Base-by-base conservation (phyloP, 2,329 filamentous ascomycete genomes). In the Thelonectria olida region DNA sequence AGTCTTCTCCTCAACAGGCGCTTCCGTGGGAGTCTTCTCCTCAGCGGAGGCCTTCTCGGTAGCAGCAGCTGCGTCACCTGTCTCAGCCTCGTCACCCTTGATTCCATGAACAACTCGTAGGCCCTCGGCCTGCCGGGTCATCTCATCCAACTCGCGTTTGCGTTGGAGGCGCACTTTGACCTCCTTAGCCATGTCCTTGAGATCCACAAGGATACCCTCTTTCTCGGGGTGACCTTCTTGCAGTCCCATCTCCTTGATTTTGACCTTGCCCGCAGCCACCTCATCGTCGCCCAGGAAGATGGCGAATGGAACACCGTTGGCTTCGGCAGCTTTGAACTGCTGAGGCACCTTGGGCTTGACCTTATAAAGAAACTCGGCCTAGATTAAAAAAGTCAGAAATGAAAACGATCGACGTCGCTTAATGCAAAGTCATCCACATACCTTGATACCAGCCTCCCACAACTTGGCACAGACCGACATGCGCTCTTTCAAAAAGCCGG, bases 231-330 rank as follows among this genome's bases (percentile, higher is more conserved):
- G 92, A 23, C 89, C 92, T 39, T 96, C 90, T 4, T 86, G 85
- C 57, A 96, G 82, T 45, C 93, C 82, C 77, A 84, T 79, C 85
- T 82, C 88, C 88, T 98, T 98, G 75, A 97, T 85, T 79, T 91
- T 92, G 68, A 96, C 90, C 76, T 97, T 90, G 54, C 93, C 93
- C 23, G 87, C 84, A 62, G 89, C 90, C 39, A 97, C 81, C 79
- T 98, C 95, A 56, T 97, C 93, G 72, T 97, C 92, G 44, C 95
- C 95, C 1, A 99, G 84, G 70, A 98, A 96, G 49, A 98, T 85
- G 7, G 90, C 92, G 73, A 97, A 91, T 1, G 95, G 95, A 19
- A 96, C 88, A 42, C 90, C 91, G 58, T 88, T 89, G 50, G 82
- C 80, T 75, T 97, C 94, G 10, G 94, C 94, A 19, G 90, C 90